A percentile compares a stretch with the other conserved stretches of the same genome.
Evolutionary conservation across 805 yeast species (phyloP).

Genomic region (Kregervanrija fluxuum): DNA sequence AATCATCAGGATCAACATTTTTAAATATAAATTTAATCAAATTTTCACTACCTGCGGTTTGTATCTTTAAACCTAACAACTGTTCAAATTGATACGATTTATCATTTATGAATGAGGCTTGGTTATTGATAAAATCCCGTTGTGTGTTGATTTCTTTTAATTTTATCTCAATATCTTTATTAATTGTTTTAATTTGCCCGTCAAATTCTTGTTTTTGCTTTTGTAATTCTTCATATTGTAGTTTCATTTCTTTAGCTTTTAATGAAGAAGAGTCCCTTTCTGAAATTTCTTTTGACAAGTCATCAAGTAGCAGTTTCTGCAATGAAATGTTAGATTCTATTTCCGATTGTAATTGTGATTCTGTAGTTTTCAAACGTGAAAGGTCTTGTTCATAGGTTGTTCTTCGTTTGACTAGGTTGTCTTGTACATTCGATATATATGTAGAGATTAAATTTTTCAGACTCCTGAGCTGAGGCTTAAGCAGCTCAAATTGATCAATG

Average conservation of each 20-base stretch:
- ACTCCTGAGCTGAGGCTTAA: conserved; percentile 18
- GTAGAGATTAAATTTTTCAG: conserved; percentile 14
- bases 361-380: conserved; percentile 15
- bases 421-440: conserved; percentile 13
- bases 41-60: conserved; percentile 28
- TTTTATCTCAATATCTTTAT: conserved; percentile 17
- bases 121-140: conserved; percentile 28
- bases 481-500: conserved; percentile 15
- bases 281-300: conserved; percentile 14
- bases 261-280: conserved; percentile 28
- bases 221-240: conserved; percentile 29
- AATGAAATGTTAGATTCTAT: conserved; percentile 14
- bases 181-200: conserved; percentile 24
- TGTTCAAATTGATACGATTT: conserved; percentile 39
- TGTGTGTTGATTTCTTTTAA: conserved; percentile 19
- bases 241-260: conserved; percentile 33
- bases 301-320: conserved; percentile 16
- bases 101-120: conserved; percentile 32
- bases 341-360: conserved; percentile 13
- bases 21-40: conserved; percentile 34
- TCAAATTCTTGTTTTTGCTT: conserved; percentile 21
- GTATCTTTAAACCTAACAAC: conserved; percentile 40
- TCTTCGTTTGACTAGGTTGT: conserved; percentile 13
- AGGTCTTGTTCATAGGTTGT: conserved; percentile 16
- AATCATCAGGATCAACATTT: conserved; percentile 40